Percentiles rank a stretch among this genome's conserved stretches.
Conservation (phyloP, 441 rosid genomes). For the Geranium incanum region DNA sequence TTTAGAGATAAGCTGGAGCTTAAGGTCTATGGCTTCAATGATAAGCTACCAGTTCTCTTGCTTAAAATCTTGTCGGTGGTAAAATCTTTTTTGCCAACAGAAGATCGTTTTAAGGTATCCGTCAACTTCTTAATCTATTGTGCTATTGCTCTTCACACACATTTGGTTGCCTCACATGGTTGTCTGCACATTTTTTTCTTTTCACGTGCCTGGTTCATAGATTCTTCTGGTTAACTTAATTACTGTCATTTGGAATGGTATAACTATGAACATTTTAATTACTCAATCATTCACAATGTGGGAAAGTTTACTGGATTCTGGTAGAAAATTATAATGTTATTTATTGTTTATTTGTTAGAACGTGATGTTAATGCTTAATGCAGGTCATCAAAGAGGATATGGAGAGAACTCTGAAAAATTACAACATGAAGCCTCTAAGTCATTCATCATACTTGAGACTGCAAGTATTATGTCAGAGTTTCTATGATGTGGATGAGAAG, state of each 20-base stretch:
- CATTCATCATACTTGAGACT: conserved; percentile 84
- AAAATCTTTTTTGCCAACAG: conserved; percentile 58
- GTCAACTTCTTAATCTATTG: neutral
- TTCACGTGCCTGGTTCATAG: neutral
- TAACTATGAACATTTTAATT: neutral
- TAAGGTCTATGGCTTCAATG: conserved; percentile 86
- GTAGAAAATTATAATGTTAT: neutral
- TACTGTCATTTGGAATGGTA: neutral
- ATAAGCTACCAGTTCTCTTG: conserved; percentile 68
- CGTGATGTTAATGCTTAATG: conserved; percentile 19
- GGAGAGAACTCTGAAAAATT: conserved; percentile 71
- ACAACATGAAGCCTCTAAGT: conserved; percentile 82
- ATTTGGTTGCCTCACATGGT: neutral
- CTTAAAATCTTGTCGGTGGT: conserved; percentile 59
- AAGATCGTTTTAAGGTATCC: conserved; percentile 74
- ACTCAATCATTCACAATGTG: neutral
- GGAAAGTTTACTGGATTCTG: neutral
- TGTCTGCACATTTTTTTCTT: neutral
- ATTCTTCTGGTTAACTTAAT: neutral
- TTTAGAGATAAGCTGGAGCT: conserved; percentile 76
- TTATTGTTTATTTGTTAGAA: conserved; percentile 9
- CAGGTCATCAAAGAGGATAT: conserved; percentile 86
- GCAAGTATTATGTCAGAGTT: conserved; percentile 71
- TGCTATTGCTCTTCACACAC: neutral
- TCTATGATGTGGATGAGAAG: conserved; percentile 86